These are phyloP conservation scores for Pseudogymnoascus sp. DNA, from an alignment of 2,329 filamentous ascomycete species.

Conservation along the genomic window DNA sequence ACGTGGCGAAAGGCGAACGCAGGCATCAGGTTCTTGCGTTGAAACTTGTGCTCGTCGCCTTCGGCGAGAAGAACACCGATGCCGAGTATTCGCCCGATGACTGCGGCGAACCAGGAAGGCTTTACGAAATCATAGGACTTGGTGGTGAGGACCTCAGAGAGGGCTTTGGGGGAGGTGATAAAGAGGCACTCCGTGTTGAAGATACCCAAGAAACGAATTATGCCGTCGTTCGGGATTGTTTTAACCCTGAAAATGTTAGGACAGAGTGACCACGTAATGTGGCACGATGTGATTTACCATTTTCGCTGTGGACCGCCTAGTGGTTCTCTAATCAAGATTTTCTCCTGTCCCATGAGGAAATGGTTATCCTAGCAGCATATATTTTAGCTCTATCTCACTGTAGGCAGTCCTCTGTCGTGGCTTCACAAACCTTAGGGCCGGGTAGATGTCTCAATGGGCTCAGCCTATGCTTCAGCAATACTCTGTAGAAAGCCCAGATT, in stretches of 20 bases:
- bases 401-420: background rate
- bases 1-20: conserved; percentile 81
- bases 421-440: conserved; percentile 36
- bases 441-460: conserved; percentile 51
- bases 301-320: conserved; percentile 32
- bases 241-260: conserved; percentile 38
- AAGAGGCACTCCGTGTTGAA: conserved; percentile 57
- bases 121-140: conserved; percentile 64
- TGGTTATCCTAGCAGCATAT: conserved; percentile 28
- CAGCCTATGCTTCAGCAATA: conserved; percentile 49
- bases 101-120: conserved; percentile 33
- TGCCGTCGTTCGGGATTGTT: conserved; percentile 54
- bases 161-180: conserved; percentile 50
- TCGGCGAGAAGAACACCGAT: conserved; percentile 70
- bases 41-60: conserved; percentile 80
- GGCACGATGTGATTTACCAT: conserved; percentile 25
- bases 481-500: conserved; percentile 31
- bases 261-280: conserved; percentile 29
- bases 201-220: conserved; percentile 57
- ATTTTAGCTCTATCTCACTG: background rate
- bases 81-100: conserved; percentile 57
- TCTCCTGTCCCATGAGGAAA: conserved; percentile 39
- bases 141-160: conserved; percentile 61
- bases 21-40: conserved; percentile 70
- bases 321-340: conserved; percentile 30